Conservation (phyloP, 768 basidiomycete genomes). For the Boletus huronensis region DNA sequence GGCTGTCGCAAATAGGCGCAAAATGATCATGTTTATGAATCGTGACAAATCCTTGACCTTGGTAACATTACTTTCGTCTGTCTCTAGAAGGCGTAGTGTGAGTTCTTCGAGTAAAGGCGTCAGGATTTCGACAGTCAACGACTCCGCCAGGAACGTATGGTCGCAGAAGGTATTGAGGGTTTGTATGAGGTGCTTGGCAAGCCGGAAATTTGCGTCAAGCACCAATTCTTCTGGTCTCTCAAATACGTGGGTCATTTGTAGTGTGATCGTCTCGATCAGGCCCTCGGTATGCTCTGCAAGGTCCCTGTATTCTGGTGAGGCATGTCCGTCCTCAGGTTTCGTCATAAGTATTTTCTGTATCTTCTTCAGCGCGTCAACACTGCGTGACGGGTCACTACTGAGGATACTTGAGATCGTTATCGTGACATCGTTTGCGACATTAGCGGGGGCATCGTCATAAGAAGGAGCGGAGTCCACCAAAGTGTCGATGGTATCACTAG, state of each 20-base stretch:
- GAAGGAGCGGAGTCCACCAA: constrained; percentile 33
- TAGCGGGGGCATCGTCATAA: constrained; percentile 18
- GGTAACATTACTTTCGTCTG: constrained; percentile 79
- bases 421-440: constrained; percentile 56
- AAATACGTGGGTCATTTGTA: constrained; percentile 91
- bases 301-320: constrained; percentile 70
- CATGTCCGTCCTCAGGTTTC: constrained; percentile 68
- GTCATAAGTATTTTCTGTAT: constrained; percentile 83
- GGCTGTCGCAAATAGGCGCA: constrained; percentile 88
- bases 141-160: constrained; percentile 82
- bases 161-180: constrained; percentile 95
- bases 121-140: constrained; percentile 78
- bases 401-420: constrained; percentile 86
- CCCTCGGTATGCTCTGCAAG: constrained; percentile 77
- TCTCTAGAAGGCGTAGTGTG: constrained; percentile 86
- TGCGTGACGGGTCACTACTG: constrained; percentile 78
- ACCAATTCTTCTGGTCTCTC: constrained; percentile 73
- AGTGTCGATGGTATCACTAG: constrained; percentile 30
- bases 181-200: constrained; percentile 97
- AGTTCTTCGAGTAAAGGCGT: constrained; percentile 89
- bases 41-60: constrained; percentile 91
- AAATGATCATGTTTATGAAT: constrained; percentile 98
- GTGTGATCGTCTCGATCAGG: constrained; percentile 83
- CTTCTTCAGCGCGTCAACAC: constrained; percentile 92
- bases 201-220: constrained; percentile 78